phyloP scores from a whole-genome alignment of 495 filamentous ascomycete species.

The Tuber aestivum region DNA sequence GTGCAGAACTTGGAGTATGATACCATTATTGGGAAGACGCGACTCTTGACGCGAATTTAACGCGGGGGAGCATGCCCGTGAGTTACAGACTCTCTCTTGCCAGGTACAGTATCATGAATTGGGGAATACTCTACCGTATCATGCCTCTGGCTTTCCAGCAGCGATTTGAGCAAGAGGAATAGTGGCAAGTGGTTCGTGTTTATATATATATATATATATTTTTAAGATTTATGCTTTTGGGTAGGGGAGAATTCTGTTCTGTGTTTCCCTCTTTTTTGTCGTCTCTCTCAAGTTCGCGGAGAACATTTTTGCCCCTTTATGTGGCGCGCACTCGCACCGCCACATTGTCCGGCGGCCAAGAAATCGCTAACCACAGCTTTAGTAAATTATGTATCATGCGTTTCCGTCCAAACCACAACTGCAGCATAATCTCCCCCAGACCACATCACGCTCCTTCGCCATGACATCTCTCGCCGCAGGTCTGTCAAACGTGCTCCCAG shows the following conservation, averaged over 20 bases:
- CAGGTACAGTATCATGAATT: too few species aligned
- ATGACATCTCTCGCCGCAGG: conserved; percentile 71
- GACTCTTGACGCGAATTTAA: not conserved
- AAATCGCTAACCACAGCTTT: not conserved
- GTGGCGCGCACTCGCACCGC: not conserved
- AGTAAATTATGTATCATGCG: not conserved
- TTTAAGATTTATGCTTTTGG: too few species aligned
- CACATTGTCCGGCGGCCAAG: not conserved
- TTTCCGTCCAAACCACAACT: conserved; percentile 4
- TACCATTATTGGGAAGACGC: not conserved
- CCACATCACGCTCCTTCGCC: conserved; percentile 11
- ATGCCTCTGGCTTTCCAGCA: not conserved
- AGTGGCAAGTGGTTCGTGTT: too few species aligned
- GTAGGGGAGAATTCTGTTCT: not conserved
- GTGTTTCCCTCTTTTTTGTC: not conserved
- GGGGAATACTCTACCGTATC: not conserved
- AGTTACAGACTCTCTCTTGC: not conserved
- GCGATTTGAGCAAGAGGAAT: not conserved
- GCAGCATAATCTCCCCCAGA: conserved; percentile 13
- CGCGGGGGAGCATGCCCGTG: not conserved
- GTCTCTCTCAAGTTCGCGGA: not conserved
- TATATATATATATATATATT: too few species aligned
- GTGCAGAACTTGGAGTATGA: not conserved
- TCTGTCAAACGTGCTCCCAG: conserved; percentile 75
- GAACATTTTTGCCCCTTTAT: not conserved